A percentile compares a stretch with the other conserved stretches of the same genome.
Conservation (phyloP, 2,329 filamentous ascomycete genomes). For the Botrytis squamosa region DNA sequence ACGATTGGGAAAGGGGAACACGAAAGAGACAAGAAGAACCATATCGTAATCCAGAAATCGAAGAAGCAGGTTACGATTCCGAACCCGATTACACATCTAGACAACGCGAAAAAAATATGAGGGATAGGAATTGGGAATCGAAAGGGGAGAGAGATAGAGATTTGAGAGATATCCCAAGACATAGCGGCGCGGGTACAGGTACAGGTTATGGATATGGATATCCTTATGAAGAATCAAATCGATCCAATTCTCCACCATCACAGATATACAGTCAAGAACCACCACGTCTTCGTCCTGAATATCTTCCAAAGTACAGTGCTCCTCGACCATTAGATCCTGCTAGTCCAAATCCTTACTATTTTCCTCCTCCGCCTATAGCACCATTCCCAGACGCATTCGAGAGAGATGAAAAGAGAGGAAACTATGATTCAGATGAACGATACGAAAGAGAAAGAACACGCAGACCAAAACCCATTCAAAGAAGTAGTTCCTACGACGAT, state of each 20-base stretch:
- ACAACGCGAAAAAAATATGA: slow-evolving; percentile 4
- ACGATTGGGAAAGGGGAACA: neutral
- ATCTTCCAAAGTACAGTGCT: slow-evolving; percentile 7
- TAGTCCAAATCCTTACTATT: neutral
- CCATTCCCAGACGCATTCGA: neutral
- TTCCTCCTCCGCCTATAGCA: neutral
- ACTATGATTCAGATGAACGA: neutral
- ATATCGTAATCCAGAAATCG: slow-evolving; percentile 17
- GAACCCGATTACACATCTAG: slow-evolving; percentile 13
- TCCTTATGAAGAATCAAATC: slow-evolving; percentile 2
- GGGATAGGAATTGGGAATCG: slow-evolving; percentile 2
- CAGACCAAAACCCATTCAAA: neutral
- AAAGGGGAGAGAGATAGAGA: slow-evolving; percentile 2
- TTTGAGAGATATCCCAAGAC: slow-evolving; percentile 10
- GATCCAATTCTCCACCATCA: neutral
- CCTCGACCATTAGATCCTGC: neutral
- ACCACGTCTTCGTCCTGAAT: slow-evolving; percentile 16
- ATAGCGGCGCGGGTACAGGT: slow-evolving; percentile 13
- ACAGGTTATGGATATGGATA: neutral
- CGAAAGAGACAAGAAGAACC: slow-evolving; percentile 10
- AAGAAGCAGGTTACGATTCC: slow-evolving; percentile 15
- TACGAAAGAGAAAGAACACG: neutral
- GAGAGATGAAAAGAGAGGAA: neutral
- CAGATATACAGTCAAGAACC: slow-evolving; percentile 18
- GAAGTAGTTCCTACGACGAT: slow-evolving; percentile 17